These are phyloP conservation scores for Adansonia digitata DNA, from an alignment of 345 rosid genomes.

Conservation along the genomic window DNA sequence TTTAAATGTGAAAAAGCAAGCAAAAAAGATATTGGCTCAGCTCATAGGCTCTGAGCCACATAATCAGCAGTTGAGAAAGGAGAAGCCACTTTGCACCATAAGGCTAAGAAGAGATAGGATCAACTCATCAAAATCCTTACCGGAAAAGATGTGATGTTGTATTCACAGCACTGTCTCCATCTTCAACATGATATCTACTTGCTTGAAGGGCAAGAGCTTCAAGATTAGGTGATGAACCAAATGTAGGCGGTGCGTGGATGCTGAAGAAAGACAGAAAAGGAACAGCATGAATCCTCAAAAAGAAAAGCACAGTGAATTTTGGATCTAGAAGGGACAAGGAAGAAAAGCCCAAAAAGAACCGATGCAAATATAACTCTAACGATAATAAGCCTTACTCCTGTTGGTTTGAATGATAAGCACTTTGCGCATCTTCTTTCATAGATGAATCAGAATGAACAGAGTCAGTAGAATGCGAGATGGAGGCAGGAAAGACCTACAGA, in stretches of 20 bases:
- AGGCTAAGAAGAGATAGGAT: conserved; percentile 1
- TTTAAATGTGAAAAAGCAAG: background rate
- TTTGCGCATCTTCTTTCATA: conserved; percentile 72
- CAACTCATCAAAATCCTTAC: conserved; percentile 23
- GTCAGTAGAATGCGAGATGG: conserved; percentile 41
- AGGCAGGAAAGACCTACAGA: conserved; percentile 56
- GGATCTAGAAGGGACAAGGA: conserved; percentile 1
- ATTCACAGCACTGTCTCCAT: conserved; percentile 53
- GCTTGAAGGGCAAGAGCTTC: conserved; percentile 56
- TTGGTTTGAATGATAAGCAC: conserved; percentile 49
- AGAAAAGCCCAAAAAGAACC: background rate
- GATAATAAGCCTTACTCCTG: conserved; percentile 37
- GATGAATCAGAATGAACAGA: conserved; percentile 45
- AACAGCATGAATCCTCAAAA: conserved; percentile 12
- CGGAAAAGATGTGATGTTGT: conserved; percentile 29
- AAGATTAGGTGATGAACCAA: conserved; percentile 80
- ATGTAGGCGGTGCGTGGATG: conserved; percentile 80
- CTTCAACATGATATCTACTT: conserved; percentile 46
- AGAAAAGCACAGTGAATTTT: background rate
- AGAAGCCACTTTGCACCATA: background rate
- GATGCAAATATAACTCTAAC: background rate
- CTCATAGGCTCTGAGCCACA: background rate
- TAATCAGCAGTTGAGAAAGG: background rate
- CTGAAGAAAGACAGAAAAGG: conserved; percentile 35
- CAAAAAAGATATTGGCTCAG: background rate